Conservation (phyloP, 345 rosid species). For the Populus simonii region DNA sequence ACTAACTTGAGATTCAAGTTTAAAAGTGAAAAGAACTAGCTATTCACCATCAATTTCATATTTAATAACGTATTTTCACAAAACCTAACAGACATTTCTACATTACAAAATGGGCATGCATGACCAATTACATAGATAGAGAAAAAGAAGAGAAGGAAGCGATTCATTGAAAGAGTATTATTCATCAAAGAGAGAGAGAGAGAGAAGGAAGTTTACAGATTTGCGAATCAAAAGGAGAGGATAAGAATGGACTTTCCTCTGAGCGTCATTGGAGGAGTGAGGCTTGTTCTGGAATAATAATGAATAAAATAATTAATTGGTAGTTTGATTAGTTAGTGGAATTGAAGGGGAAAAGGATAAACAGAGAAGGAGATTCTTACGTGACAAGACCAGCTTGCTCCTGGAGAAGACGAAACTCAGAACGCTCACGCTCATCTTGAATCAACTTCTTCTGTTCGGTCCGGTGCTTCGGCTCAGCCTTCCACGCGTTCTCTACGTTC, state of each 20-base stretch:
- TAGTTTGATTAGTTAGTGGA: not conserved
- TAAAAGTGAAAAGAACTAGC: not conserved
- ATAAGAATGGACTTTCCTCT: constrained; percentile 93
- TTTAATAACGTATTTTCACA: not conserved
- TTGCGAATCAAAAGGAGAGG: constrained; percentile 87
- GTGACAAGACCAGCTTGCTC: constrained; percentile 89
- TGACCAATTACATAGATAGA: not conserved
- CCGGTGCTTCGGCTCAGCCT: constrained; percentile 97
- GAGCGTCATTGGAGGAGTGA: constrained; percentile 71
- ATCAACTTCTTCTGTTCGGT: constrained; percentile 92
- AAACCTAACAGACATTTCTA: not conserved
- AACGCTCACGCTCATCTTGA: constrained; percentile 80
- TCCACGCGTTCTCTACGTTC: constrained; percentile 97
- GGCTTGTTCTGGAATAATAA: constrained; percentile 78
- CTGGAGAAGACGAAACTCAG: constrained; percentile 89
- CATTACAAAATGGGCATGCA: not conserved
- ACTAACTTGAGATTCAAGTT: not conserved
- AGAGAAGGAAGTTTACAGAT: constrained; percentile 49
- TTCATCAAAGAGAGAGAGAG: not conserved
- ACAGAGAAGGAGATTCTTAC: constrained; percentile 36
- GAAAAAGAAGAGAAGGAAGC: not conserved
- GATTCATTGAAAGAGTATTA: not conserved
- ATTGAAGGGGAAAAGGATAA: not conserved
- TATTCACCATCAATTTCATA: not conserved
- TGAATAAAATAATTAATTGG: not conserved